phyloP scores from a whole-genome alignment of 1,284 basidiomycete species.

The Fomitopsis schrenkii region DNA sequence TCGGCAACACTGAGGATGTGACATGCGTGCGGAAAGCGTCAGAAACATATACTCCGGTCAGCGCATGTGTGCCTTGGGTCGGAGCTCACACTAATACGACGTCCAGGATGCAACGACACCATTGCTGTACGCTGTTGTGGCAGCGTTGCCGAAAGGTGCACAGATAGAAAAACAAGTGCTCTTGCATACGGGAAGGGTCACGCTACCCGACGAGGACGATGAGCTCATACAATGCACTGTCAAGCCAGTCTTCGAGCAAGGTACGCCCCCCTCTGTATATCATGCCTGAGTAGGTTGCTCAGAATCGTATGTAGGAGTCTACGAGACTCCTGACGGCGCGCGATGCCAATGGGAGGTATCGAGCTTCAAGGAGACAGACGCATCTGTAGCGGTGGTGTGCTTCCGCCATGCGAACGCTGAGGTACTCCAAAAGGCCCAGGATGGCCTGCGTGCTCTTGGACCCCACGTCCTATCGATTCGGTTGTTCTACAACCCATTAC shows the following conservation, averaged over 20 bases:
- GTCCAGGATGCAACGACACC: conserved; percentile 31
- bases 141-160: conserved; percentile 75
- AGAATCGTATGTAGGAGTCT: neutral
- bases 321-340: conserved; percentile 12
- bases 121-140: conserved; percentile 64
- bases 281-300: conserved; percentile 1
- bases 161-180: conserved; percentile 70
- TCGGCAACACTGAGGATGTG: conserved; percentile 37
- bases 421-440: conserved; percentile 13
- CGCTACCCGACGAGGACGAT: conserved; percentile 43
- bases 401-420: conserved; percentile 34
- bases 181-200: conserved; percentile 58
- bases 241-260: conserved; percentile 35
- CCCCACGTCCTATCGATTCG: conserved; percentile 35
- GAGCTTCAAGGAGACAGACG: conserved; percentile 32
- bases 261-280: conserved; percentile 24
- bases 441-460: conserved; percentile 9
- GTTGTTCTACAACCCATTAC: conserved; percentile 37
- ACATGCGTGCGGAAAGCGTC: conserved; percentile 41
- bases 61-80: neutral
- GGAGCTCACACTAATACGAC: neutral
- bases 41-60: conserved; percentile 19
- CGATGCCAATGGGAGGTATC: conserved; percentile 45
- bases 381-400: conserved; percentile 41
- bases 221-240: conserved; percentile 32